phyloP scores from a whole-genome alignment of 2,329 filamentous ascomycete genomes.

The Diaporthe citri region DNA sequence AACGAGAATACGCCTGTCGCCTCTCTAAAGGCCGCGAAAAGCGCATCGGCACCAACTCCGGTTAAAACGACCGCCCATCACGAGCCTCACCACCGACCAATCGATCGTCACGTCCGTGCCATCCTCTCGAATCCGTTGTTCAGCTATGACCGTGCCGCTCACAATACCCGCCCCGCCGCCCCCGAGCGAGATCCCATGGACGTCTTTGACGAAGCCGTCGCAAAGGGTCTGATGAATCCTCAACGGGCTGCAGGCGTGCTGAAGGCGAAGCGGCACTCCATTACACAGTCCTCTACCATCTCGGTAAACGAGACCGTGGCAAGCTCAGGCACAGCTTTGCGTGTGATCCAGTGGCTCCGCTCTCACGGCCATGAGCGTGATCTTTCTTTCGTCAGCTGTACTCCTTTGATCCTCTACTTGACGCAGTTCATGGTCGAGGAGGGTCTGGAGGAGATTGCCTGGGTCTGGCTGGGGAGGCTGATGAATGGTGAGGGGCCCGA shows the following conservation, averaged over 20 bases:
- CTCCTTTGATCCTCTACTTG: conserved; percentile 55
- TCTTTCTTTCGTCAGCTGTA: conserved; percentile 59
- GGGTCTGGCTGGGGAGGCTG: conserved; percentile 64
- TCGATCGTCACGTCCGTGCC: conserved; percentile 65
- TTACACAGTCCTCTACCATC: conserved; percentile 50
- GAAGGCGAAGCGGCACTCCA: conserved; percentile 58
- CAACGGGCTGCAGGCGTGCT: conserved; percentile 67
- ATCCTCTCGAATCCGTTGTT: conserved; percentile 71
- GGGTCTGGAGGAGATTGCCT: conserved; percentile 62
- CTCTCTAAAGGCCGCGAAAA: conserved; percentile 33
- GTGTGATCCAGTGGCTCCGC: conserved; percentile 67
- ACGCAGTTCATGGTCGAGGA: conserved; percentile 66
- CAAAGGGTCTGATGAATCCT: conserved; percentile 68
- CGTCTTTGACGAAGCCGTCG: conserved; percentile 68
- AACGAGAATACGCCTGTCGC: conserved; percentile 46
- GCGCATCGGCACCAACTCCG: conserved; percentile 38
- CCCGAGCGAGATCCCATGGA: conserved; percentile 60
- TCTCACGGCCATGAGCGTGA: conserved; percentile 61
- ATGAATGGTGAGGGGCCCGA: conserved; percentile 45
- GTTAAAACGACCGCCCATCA: conserved; percentile 30
- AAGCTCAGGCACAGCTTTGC: conserved; percentile 59
- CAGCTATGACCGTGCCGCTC: conserved; percentile 51
- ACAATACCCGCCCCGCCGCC: conserved; percentile 34
- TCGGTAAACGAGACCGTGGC: conserved; percentile 52
- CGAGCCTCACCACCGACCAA: conserved; percentile 51